Evolutionary conservation across 2,329 filamentous ascomycete species (phyloP).

Genomic region (Juglanconis oblonga): DNA sequence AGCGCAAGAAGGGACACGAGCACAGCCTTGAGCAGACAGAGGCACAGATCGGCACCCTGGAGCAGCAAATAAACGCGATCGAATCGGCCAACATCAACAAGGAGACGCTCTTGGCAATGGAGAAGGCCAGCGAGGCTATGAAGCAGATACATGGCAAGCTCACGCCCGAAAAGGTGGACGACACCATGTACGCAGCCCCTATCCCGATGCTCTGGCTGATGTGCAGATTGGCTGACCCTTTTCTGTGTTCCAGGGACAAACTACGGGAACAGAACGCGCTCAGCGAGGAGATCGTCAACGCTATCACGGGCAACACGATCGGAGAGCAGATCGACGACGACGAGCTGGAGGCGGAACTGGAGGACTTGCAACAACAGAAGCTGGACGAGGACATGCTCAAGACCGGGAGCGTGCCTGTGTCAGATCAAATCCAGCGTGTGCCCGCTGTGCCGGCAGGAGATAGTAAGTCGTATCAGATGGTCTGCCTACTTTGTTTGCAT

Average conservation of each 20-base stretch:
- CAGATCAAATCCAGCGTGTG: slow-evolving; percentile 73
- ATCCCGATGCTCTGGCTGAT: slow-evolving; percentile 7
- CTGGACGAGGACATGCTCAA: slow-evolving; percentile 92
- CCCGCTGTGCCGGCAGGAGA: slow-evolving; percentile 73
- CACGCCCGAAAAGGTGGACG: slow-evolving; percentile 90
- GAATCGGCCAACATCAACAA: slow-evolving; percentile 98
- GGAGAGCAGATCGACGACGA: slow-evolving; percentile 76
- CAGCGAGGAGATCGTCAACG: slow-evolving; percentile 86
- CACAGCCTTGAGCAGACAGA: slow-evolving; percentile 87
- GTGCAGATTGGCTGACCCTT: slow-evolving; percentile 27
- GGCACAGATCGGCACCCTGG: slow-evolving; percentile 85
- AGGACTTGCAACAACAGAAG: slow-evolving; percentile 73
- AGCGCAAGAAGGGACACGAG: slow-evolving; percentile 93
- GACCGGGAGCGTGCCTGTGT: slow-evolving; percentile 79
- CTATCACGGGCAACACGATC: slow-evolving; percentile 70
- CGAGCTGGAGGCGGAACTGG: slow-evolving; percentile 83
- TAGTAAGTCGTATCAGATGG: slow-evolving; percentile 55
- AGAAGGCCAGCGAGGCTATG: slow-evolving; percentile 87
- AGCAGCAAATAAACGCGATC: slow-evolving; percentile 94
- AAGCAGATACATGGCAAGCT: slow-evolving; percentile 86
- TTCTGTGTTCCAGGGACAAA: slow-evolving; percentile 63
- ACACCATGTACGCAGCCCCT: slow-evolving; percentile 73
- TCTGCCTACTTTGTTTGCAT: neutral
- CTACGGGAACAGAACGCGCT: slow-evolving; percentile 89
- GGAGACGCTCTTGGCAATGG: slow-evolving; percentile 92